Base-by-base conservation (phyloP, 2,329 filamentous ascomycete species). In the Cladosporium velox region DNA sequence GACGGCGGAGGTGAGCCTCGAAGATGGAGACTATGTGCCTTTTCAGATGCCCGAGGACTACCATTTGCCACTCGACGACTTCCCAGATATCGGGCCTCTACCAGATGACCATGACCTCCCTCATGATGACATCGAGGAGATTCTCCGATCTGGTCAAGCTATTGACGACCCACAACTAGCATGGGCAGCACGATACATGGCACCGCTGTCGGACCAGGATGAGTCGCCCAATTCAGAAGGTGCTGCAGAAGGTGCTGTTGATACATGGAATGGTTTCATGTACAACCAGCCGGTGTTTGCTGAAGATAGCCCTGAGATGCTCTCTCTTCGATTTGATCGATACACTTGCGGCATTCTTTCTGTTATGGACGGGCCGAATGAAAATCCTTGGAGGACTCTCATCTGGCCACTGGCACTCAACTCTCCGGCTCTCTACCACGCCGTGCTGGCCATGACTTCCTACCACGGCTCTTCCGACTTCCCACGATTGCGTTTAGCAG, bases 361-460 rank as follows among this genome's bases (percentile, higher is more conserved):
- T 0, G 83, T 91, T 61, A 91, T 90, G 72, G 88, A 91, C 74
- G 89, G 88, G 0, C 82, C 84, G 7, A 85, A 82, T 1, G 89
- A 91, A 71, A 91, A 91, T 72, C 89, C 89, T 2, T 91, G 89
- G 89, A 83, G 88, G 32, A 90, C 85, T 6, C 79, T 90, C 55
- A 81, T 91, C n/a, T 90, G 88, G 87, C 89, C 89, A 1, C 77
- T 91, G 58, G 87, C 88, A 3, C 83, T 82, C 70, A 82, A 87
- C 58, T 89, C 85, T 4, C 86, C 87, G 2, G 88, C 88, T 2
- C 78, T 91, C 41, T 88, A 87, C 70, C 87, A 91, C 78, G 89
- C 89, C 4, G 84, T 91, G 64, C 85, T 86, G 51, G 88, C 88
- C 4, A 85, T 91, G 82, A 88, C 89, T 1, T 88, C 88, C 1